Evolutionary conservation across 805 yeast genomes (phyloP).

Genomic region (Nakazawaea peltata): DNA sequence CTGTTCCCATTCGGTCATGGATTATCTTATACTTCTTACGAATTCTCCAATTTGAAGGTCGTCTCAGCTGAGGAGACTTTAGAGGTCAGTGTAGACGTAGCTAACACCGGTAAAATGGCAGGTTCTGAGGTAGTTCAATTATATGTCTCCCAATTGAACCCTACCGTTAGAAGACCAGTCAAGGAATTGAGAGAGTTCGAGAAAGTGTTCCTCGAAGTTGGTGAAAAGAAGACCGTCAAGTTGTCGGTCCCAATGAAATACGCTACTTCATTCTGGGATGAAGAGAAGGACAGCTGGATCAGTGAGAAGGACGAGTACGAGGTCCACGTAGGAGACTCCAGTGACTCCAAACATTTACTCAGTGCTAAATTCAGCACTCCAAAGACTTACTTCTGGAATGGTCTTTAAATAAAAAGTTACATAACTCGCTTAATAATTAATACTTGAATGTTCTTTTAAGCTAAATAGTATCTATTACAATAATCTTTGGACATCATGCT

Average conservation of each 20-base stretch:
- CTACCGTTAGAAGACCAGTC: slow-evolving; percentile 39
- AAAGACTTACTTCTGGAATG: slow-evolving; percentile 10
- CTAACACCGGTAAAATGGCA: slow-evolving; percentile 37
- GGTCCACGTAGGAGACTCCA: slow-evolving; percentile 32
- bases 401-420: slow-evolving; percentile 14
- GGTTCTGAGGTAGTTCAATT: slow-evolving; percentile 54
- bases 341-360: slow-evolving; percentile 8
- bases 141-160: slow-evolving; percentile 28
- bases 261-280: slow-evolving; percentile 48
- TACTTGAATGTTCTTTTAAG: not conserved
- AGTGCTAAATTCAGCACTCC: slow-evolving; percentile 3
- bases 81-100: slow-evolving; percentile 26
- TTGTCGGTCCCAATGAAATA: slow-evolving; percentile 35
- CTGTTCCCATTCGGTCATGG: slow-evolving; percentile 59
- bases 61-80: slow-evolving; percentile 16
- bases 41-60: slow-evolving; percentile 28
- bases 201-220: slow-evolving; percentile 38
- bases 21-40: slow-evolving; percentile 49
- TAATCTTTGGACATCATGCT: slow-evolving; percentile 41
- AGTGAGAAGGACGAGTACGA: slow-evolving; percentile 44
- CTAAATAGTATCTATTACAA: slow-evolving; percentile 20
- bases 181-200: slow-evolving; percentile 55
- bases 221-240: slow-evolving; percentile 29
- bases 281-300: slow-evolving; percentile 39
- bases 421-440: slow-evolving; percentile 11